Evolutionary conservation across 2,329 filamentous ascomycete species (phyloP), one percentile per base, ranked within the genome.

Genomic region (Teratosphaeria viscida): DNA sequence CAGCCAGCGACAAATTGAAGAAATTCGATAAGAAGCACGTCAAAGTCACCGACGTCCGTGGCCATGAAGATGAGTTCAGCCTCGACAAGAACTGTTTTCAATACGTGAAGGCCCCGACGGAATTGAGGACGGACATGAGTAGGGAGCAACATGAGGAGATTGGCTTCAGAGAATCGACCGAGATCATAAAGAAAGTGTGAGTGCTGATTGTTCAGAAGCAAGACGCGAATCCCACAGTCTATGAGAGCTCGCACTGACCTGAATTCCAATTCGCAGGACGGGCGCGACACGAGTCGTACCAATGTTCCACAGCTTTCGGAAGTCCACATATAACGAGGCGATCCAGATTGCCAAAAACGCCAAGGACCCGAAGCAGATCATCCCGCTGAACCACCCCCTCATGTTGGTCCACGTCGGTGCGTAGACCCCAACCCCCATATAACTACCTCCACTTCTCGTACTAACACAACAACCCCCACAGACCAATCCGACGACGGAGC

Each of bases 341-440:
- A 11, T 54, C 52, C 19, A 54, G 4, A 35, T 35, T 12, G 52
- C 52, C 27, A 32, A 54, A 16, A 54, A 54, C 14, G 52, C 52
- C 6, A 16, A 6, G 14, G 47, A 32, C 23, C 12, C n/a, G 19
- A 19, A n/a, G 4, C 37, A 52, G 19, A 34, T 53, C 34, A 49
- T 57, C 2, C 47, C 14, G 26, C 11, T 29, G 10, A 32, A 32
- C 7, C 12, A 10, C 7, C 23, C 47, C 12, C 23, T 47, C 23
- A 57, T 57, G 56, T 34, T 57, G 19, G 56, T 32, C 14, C 56
- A 57, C 26, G 56, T 29, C 32, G 56, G 56, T 57, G 52, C 10
- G 56, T 43, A 6, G 7, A 39, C 29, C 19, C 29, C 29, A 2
- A 32, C 2, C 4, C 7, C 7, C 29, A 2, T 2, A 32, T 32